Evolutionary conservation across 805 yeast genomes (phyloP).

Genomic region (Starmera amethionina): DNA sequence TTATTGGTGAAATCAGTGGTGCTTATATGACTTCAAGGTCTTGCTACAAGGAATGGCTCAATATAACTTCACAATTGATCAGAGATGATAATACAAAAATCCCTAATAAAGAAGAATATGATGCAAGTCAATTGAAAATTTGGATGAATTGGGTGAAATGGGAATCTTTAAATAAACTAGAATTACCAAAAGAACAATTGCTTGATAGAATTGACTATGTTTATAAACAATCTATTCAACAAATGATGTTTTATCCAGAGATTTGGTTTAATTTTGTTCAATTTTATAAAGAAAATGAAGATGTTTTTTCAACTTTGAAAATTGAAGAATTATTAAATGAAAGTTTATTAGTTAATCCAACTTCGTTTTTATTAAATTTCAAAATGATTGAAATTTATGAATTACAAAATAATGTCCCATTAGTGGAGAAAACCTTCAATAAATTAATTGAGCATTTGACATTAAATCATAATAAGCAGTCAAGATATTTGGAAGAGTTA

Average conservation of each 20-base stretch:
- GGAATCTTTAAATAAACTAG: conserved; percentile 66
- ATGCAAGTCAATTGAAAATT: conserved; percentile 30
- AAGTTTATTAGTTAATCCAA: conserved; percentile 58
- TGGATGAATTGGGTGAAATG: conserved; percentile 76
- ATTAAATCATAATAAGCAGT: conserved; percentile 23
- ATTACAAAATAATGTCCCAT: conserved; percentile 37
- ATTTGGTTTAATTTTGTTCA: conserved; percentile 61
- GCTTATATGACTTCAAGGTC: conserved; percentile 84
- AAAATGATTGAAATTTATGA: conserved; percentile 66
- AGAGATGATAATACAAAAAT: conserved; percentile 24
- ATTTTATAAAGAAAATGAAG: conserved; percentile 18
- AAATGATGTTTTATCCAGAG: conserved; percentile 57
- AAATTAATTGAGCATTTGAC: conserved; percentile 38
- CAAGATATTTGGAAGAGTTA: conserved; percentile 10
- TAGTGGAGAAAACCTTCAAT: conserved; percentile 41
- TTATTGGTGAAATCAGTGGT: conserved; percentile 72
- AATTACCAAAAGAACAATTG: conserved; percentile 38
- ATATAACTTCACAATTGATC: conserved; percentile 41
- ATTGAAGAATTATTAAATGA: conserved; percentile 37
- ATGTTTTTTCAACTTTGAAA: conserved; percentile 6
- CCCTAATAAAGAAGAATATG: conserved; percentile 16
- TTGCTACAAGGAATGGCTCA: conserved; percentile 59
- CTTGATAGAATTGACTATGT: conserved; percentile 56
- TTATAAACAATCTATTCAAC: conserved; percentile 58
- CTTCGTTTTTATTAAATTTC: conserved; percentile 55